Evolutionary conservation across 768 basidiomycete genomes (phyloP), one percentile per base, ranked within the genome.

Genomic region (Omphalotus guepiniiformis): DNA sequence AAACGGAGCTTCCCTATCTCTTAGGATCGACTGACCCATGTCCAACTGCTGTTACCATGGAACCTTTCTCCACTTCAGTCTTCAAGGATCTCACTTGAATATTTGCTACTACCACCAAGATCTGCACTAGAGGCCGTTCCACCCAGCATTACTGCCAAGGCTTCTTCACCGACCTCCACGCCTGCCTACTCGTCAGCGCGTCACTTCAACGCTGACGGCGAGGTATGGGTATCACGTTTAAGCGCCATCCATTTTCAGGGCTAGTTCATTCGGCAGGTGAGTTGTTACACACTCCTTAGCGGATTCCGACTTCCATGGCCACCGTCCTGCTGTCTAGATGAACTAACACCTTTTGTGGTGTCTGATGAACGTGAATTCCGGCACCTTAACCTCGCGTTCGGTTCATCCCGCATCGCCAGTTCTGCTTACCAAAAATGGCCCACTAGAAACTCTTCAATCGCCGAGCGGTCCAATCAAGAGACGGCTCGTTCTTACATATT

Each of bases 231-330:
- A 80, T 77, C 76, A 83, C 79, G 76, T 82, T 85, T 83, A 76
- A 86, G 83, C 82, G 82, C 84, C 83, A 85, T 85, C 84, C 82
- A 85, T 85, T 85, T 85, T 85, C 80, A 85, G 82, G 83, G 83
- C 83, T 83, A 85, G 83, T 85, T 84, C 78, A 82, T 87, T 87
- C 82, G 80, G 83, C 83, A 84, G 83, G 82, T 85, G 82, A 85
- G 82, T 85, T 83, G 82, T 83, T 83, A 83, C 82, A 84, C 82
- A 84, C 80, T 83, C 81, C 82, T 83, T 83, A 83, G 82, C 79
- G 79, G 83, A 69, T 84, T 83, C 78, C 76, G 79, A 84, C 83
- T 83, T 85, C 82, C 80, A 84, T 85, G 83, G 79, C 82, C 82
- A 85, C 83, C 79, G 78, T 84, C 82, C 83, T 83, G 83, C 82